Base-by-base conservation (phyloP, 768 basidiomycete genomes). In the Lentinula raphanica region DNA sequence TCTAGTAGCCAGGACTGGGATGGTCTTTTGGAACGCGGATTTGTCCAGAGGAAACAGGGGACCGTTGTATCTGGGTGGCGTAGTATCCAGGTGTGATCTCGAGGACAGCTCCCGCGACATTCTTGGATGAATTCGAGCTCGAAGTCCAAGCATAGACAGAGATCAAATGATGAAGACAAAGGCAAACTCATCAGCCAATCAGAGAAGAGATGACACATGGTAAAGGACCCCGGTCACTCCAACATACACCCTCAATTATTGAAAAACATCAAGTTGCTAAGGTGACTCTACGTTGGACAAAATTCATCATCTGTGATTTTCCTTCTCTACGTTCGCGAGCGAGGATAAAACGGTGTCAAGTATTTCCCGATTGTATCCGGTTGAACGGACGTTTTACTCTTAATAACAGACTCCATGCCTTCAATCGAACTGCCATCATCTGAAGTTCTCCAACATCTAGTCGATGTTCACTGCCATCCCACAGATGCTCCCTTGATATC, bases 391-490 rank as follows among this genome's bases (percentile, higher is more conserved):
- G n/a, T n/a, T n/a, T n/a, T n/a, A n/a, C n/a, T n/a, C n/a, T n/a
- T n/a, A n/a, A n/a, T n/a, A 40, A 40, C 15, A 40, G 32, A 25
- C n/a, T n/a, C n/a, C 21, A 59, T 53, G 38, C 6, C 56, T 35
- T 45, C 13, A 13, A 36, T 39, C 58, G 17, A 39, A 28, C 65
- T 69, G n/a, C 73, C 71, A 27, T 29, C 46, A 17, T 31, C 46
- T 6, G 46, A 48, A 28, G 79, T 93, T 45, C 74, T 91, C 19
- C 73, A 70, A 21, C 91, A 91, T 64, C 74, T 98, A 58, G 79
- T 86, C 55, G 95, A 97, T 67, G 90, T 87, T 0, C 95, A 98
- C 63, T 95, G 92, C 71, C 95, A 98, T 72, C 94, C 95, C 3
- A 94, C 91, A 3, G 94, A 96, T 69, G 81, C 87, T 9, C 70